Evolutionary conservation across 805 yeast genomes (phyloP), one percentile per base, ranked within the genome.

Genomic region (Ogataea nonfermentans): DNA sequence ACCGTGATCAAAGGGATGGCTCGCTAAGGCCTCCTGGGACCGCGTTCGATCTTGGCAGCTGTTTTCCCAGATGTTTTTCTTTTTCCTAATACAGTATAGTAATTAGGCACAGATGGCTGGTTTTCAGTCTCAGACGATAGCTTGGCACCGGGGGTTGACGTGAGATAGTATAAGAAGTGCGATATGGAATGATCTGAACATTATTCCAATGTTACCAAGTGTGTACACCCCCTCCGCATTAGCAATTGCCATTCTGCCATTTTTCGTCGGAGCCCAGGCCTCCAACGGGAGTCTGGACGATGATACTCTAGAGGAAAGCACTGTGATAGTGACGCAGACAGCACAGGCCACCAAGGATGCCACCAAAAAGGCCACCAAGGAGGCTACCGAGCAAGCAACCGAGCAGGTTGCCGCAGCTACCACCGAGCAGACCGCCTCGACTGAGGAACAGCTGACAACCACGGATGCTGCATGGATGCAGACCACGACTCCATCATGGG

Each of bases 61-160:
- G 32, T 30, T 23, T 41, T 22, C 29, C 32, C n/a, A n/a, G 6
- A 7, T 48, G 23, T 50, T 46, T 36, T 34, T 30, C 16, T 25
- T 8, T 32, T 51, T 15, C 57, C 54, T 14, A 28, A 41, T 26
- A 13, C 28, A 46, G 54, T 35, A 32, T 27, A 5, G 10, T 42
- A 42, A 51, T 47, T 35, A 37, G 22, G 12, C 32, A 27, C 50
- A 41, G 43, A 41, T 43, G 53, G 48, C 51, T 49, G 49, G 48
- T 39, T 40, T 43, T 17, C 37, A 27, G 26, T 24, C 19, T 12
- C 20, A 17, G 4, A 16, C 24, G 16, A 37, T 29, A 43, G 35
- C 43, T 27, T 27, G 46, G 32, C 28, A 23, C 16, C 15, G 28
- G 31, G 17, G 30, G 19, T 10, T 14, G 24, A 13, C 16, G 20